Evolutionary conservation across 2,329 filamentous ascomycete species (phyloP), one percentile per base, ranked within the genome.

Genomic region (Diaporthe vexans): DNA sequence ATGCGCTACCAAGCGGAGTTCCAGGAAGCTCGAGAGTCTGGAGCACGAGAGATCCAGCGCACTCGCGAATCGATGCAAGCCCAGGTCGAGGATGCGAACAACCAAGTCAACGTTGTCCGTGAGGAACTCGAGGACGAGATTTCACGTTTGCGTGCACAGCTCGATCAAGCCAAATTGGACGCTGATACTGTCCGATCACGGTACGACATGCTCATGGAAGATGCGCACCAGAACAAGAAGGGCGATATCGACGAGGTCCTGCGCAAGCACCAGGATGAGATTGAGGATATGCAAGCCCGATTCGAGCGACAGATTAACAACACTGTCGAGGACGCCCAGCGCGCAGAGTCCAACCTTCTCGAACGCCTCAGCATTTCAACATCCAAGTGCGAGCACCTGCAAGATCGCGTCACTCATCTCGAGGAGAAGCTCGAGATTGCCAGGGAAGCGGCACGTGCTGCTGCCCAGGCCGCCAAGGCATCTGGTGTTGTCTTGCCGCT

Each of bases 341-440:
- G 94, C 67, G 88, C 91, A 3, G 95, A 98, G 82, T 89, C 92
- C 76, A 93, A 95, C 81, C 90, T 97, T 57, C 89, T 93, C 63
- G 95, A 98, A 80, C 92, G 94, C 35, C 89, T 98, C 72, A 92
- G 91, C 77, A 88, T 98, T 73, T 94, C 95, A 0, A 91, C 95
- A 11, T 94, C 95, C 73, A 97, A 96, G 87, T 91, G 93, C 5
- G 91, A 95, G 78, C 94, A 97, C 81, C 90, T 97, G 29, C 93
- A 97, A 81, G 95, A 98, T 79, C 94, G 94, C 78, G 90, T 98
- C 35, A 84, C 89, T 6, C 94, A 97, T 79, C 88, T 98, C 1
- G 95, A 98, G 82, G 95, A 98, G 82, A 96, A 95, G 83, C 89
- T 99, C 21, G 93, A 97, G 78, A 94, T 98, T 78, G 93, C 96